A percentile compares a stretch with the other conserved stretches of the same genome.
Evolutionary conservation across 1,139 yeast genomes (phyloP).

Genomic region (Lodderomyces pseudojiufengensis): DNA sequence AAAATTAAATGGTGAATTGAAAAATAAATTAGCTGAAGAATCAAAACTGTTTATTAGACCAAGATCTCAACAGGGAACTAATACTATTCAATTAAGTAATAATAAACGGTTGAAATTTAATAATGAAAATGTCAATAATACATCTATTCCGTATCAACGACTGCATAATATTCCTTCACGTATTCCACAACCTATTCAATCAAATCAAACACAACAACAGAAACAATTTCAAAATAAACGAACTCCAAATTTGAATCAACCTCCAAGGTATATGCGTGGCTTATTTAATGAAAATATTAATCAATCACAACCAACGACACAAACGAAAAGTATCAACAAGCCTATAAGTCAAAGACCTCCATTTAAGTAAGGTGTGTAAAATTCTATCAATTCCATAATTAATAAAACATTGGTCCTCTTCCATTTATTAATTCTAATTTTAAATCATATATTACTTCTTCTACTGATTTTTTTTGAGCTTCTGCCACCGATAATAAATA

Average conservation of each 20-base stretch:
- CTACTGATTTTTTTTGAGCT: conserved; percentile 42
- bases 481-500: conserved; percentile 41
- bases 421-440: conserved; percentile 18
- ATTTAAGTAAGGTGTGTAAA: conserved; percentile 15
- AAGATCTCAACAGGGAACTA: background rate
- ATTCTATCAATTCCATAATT: no score
- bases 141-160: background rate
- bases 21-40: conserved; percentile 17
- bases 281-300: conserved; percentile 19
- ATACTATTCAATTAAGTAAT: no score
- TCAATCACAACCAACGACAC: background rate
- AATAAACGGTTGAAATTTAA: background rate
- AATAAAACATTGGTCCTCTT: no score
- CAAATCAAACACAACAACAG: conserved; percentile 3
- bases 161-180: conserved; percentile 9
- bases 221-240: background rate
- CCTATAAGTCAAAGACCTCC: conserved; percentile 19
- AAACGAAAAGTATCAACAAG: conserved; percentile 2
- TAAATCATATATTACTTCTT: conserved; percentile 42
- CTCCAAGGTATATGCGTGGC: conserved; percentile 44
- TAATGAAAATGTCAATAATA: background rate
- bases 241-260: conserved; percentile 42
- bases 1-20: conserved; percentile 26
- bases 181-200: conserved; percentile 15
- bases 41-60: conserved; percentile 1